Base-by-base conservation (phyloP, 2,329 filamentous ascomycete species). In the Epichloe typhina region DNA sequence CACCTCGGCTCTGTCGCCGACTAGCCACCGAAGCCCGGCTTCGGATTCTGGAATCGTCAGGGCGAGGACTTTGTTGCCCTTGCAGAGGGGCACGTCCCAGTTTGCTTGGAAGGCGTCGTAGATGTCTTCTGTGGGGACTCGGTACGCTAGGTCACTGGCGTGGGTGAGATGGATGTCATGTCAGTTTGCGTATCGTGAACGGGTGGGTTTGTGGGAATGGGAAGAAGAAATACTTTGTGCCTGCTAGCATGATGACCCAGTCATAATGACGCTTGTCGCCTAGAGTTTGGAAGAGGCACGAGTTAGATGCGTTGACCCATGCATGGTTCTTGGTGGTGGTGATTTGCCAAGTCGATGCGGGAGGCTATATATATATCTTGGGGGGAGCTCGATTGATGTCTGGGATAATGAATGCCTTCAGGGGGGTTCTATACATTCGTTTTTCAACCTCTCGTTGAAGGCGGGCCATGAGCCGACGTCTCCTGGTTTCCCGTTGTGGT, bases 171-270 rank as follows among this genome's bases (percentile, higher is more conserved):
- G 23, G 41, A 7, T n/a, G 47, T 46, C 12, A 50, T 2, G 47
- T 50, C 12, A 50, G 31, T 23, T 11, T 23, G 35, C 13, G 9
- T 17, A 21, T 9, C 11, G n/a, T 13, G 23, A 23, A 3, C 4
- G 17, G 26, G 37, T 31, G 8, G 36, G 17, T 7, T 26, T 13
- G 15, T 13, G 26, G 7, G 39, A 6, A 40, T 23, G 11, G 12
- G 7, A 9, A 3, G 15, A 39, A 39, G 21, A 26, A 31, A 49
- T 65, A 75, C 69, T 84, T 85, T 46, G 81, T 84, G 2, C 81
- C 82, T 8, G 78, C 81, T 2, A 85, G 71, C 4, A 84, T 64
- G 35, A 85, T 73, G 13, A 76, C 73, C 78, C 80, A 84, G 67
- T 83, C 76, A 55, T 69, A 80, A 1, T 54, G 52, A 4, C 54